Evolutionary conservation across 2,329 filamentous ascomycete species (phyloP), one percentile per base, ranked within the genome.

Genomic region (Phyllosticta paracitricarpa): DNA sequence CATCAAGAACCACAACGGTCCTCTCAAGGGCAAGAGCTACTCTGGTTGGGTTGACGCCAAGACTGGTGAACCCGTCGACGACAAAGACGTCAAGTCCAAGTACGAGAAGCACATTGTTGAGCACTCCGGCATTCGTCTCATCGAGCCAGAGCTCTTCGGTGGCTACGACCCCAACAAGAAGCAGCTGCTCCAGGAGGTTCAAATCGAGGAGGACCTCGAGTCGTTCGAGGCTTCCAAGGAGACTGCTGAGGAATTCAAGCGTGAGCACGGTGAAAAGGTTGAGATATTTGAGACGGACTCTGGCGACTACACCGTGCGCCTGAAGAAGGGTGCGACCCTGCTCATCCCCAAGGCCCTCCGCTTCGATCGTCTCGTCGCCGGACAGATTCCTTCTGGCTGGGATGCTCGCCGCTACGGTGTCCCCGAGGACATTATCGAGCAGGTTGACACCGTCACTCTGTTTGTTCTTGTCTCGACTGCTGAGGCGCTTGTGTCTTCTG

Each of bases 121-220:
- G 71, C 94, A 99, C 81, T 89, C 91, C 52, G 94, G 94, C 79
- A 99, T 99, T 68, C 93, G 94, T 74, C 82, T 99, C 54, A 97
- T 99, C 69, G 94, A 99, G 78, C 92, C 94, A 0, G 94, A 99
- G 77, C 83, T 99, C 19, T 97, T 99, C 77, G 88, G 89, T 63
- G 94, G 94, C 63, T 99, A 99, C 72, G 92, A 99, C 73, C 95
- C 94, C 64, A 94, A 95, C 77, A 92, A 96, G 85, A 99, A 99
- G 83, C 91, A 97, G 79, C 82, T 99, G 66, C 87, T 99, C 58
- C 94, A 99, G 72, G 94, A 99, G 77, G 90, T 99, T 62, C 92
- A 97, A 67, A 95, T 99, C 64, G 88, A 97, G 75, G 92, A 97
- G 75, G 94, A 99, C 69, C 84, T 99, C 9, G 93, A 97, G 71